These are phyloP conservation scores for Mycosarcoma mackinlayi DNA, from an alignment of 1,284 basidiomycete species.

Conservation along the genomic window DNA sequence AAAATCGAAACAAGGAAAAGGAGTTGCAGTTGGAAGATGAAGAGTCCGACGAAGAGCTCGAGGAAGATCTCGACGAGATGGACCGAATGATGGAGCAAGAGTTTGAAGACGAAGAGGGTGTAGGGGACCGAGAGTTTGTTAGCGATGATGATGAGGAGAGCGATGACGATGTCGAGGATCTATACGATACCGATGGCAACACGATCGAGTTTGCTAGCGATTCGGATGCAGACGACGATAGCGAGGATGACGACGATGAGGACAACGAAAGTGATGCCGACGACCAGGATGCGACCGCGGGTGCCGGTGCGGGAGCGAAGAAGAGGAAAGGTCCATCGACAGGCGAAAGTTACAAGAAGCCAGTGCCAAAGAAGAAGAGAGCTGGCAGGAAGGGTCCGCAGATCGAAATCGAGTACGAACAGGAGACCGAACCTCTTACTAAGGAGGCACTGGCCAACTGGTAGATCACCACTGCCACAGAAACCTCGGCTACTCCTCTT, in stretches of 20 bases:
- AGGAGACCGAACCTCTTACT: conserved; percentile 80
- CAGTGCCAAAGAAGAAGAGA: not conserved
- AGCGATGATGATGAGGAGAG: conserved; percentile 61
- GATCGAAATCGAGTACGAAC: conserved; percentile 90
- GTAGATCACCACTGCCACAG: conserved; percentile 20
- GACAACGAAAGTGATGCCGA: no score
- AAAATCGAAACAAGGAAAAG: conserved; percentile 41
- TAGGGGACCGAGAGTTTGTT: conserved; percentile 63
- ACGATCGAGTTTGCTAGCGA: conserved; percentile 25
- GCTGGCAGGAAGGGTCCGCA: conserved; percentile 71
- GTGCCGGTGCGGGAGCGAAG: not conserved
- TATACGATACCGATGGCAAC: conserved; percentile 44
- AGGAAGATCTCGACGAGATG: conserved; percentile 63
- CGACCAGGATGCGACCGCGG: not conserved
- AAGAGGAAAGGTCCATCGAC: conserved; percentile 8
- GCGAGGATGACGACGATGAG: conserved; percentile 20
- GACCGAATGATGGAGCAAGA: conserved; percentile 59
- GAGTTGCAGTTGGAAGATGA: conserved; percentile 62
- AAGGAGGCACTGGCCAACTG: conserved; percentile 67
- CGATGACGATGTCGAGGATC: conserved; percentile 53
- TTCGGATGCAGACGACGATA: conserved; percentile 26
- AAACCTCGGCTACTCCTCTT: not conserved
- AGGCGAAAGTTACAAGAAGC: not conserved
- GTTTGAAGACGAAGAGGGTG: conserved; percentile 56
- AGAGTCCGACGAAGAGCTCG: conserved; percentile 62